Base-by-base conservation (phyloP, 1,139 yeast species). In the Ogataea hybrid region DNA sequence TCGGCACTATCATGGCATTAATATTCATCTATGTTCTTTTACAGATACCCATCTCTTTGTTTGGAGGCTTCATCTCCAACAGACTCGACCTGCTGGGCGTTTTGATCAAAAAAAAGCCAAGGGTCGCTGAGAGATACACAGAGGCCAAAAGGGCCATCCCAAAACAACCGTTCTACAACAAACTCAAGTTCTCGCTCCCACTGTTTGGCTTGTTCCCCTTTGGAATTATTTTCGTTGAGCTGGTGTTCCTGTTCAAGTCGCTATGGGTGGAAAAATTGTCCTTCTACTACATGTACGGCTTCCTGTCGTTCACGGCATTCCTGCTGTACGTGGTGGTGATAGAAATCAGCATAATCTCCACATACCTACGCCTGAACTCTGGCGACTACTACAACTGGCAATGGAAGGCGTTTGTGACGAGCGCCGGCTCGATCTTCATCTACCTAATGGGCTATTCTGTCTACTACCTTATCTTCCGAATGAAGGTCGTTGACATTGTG, bases 261-360 rank as follows among this genome's bases (percentile, higher is more conserved):
- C 70, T 86, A 12, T 86, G 95, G 92, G 68, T 83, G 45, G 89
- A 84, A 54, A 84, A 84, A 61, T 78, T 90, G 1, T 78, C 92
- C 1, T 84, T 81, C 58, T 83, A 84, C 63, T 84, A 81, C 65
- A 77, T 82, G 77, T 87, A 84, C 62, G 94, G 95, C 4, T 87
- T 85, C 58, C 67, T 88, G 30, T 70, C 84, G 20, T 65, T 80
- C 21, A 83, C 89, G 2, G 71, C 81, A 25, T 47, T 79, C 6
- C 69, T 86, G 41, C 67, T 85, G 29, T 64, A 79, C 31, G 66
- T 84, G 29, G 79, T 86, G 10, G 79, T 86, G 28, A 69, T 78
- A 35, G 95, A 87, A 59, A 77, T 85, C 43, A 77, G 92, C n/a
- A 72, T 88, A 28, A 77, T 87, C 32, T 80, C 86, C 9, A 73